Evolutionary conservation across 371 early-diverging fungal species (phyloP).

Genomic region (Dipsacomyces acuminosporus): DNA sequence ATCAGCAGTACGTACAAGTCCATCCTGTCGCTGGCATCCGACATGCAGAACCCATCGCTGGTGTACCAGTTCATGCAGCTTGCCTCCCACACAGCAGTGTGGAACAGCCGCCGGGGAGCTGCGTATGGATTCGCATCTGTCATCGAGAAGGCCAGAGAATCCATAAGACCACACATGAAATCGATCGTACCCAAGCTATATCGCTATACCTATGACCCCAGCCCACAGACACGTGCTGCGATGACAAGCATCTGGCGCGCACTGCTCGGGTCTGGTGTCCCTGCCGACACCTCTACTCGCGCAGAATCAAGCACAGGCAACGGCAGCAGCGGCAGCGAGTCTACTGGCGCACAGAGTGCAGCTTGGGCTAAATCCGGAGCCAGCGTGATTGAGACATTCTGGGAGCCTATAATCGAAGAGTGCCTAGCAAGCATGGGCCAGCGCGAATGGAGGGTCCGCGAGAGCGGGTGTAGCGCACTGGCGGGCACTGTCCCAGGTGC

Average conservation of each 20-base stretch:
- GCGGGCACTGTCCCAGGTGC: conserved; percentile 61
- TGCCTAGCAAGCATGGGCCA: conserved; percentile 69
- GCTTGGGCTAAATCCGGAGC: conserved; percentile 33
- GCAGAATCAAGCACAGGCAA: neutral
- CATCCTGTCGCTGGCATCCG: conserved; percentile 81
- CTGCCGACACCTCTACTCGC: conserved; percentile 1
- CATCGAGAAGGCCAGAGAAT: conserved; percentile 70
- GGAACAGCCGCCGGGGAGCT: conserved; percentile 88
- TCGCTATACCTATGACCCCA: conserved; percentile 83
- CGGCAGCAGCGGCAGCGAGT: neutral
- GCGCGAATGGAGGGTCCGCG: conserved; percentile 83
- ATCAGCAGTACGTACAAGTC: conserved; percentile 78
- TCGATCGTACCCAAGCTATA: conserved; percentile 79
- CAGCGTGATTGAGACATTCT: conserved; percentile 72
- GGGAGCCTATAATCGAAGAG: conserved; percentile 76
- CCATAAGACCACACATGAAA: conserved; percentile 70
- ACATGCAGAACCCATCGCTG: conserved; percentile 88
- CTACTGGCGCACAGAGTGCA: neutral
- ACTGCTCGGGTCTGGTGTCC: conserved; percentile 39
- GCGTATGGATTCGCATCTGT: conserved; percentile 81
- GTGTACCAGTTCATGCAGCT: conserved; percentile 94
- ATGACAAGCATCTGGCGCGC: conserved; percentile 91
- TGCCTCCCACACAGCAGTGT: conserved; percentile 73
- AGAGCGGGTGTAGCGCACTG: conserved; percentile 51
- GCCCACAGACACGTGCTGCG: conserved; percentile 73